Conservation (phyloP, 2,329 filamentous ascomycete species). For the Ustilaginoidea virens region DNA sequence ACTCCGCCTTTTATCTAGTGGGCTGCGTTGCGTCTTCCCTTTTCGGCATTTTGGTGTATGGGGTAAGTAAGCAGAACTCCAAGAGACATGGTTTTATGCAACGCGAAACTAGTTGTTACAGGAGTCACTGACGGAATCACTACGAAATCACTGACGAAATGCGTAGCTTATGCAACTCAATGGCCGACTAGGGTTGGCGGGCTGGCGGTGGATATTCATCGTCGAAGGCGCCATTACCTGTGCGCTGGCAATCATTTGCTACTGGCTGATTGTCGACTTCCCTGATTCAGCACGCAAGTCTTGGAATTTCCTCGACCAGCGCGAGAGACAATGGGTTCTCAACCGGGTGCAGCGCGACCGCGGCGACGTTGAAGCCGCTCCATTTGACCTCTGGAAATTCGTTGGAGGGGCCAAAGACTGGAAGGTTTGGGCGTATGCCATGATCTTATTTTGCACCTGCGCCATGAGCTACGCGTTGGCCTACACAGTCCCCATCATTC, state of each 20-base stretch:
- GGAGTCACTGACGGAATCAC: background rate
- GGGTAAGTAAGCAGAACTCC: too few relatives aligned
- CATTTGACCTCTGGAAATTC: slow-evolving; percentile 33
- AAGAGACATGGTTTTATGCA: too few relatives aligned
- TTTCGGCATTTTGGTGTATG: slow-evolving; percentile 54
- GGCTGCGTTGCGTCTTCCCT: slow-evolving; percentile 52
- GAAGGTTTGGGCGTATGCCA: slow-evolving; percentile 46
- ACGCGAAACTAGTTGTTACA: slow-evolving; percentile 1
- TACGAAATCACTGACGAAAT: background rate
- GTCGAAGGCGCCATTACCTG: slow-evolving; percentile 39
- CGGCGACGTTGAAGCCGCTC: slow-evolving; percentile 37
- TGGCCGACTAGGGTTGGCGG: slow-evolving; percentile 35
- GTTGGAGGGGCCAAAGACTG: slow-evolving; percentile 30
- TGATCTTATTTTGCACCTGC: slow-evolving; percentile 50
- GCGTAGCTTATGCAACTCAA: slow-evolving; percentile 43
- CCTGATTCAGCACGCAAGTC: slow-evolving; percentile 37
- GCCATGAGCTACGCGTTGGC: slow-evolving; percentile 62
- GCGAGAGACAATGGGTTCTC: slow-evolving; percentile 37
- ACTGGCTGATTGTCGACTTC: slow-evolving; percentile 48
- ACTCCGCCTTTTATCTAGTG: slow-evolving; percentile 53
- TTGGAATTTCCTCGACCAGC: slow-evolving; percentile 35
- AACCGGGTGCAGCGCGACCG: slow-evolving; percentile 40
- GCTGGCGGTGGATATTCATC: slow-evolving; percentile 56
- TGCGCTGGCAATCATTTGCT: slow-evolving; percentile 30
- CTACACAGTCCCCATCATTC: slow-evolving; percentile 66